A percentile compares a stretch with the other conserved stretches of the same genome.
Evolutionary conservation across 176 grass and related monocot species (phyloP).

Genomic region (Oropetium thomaeum): DNA sequence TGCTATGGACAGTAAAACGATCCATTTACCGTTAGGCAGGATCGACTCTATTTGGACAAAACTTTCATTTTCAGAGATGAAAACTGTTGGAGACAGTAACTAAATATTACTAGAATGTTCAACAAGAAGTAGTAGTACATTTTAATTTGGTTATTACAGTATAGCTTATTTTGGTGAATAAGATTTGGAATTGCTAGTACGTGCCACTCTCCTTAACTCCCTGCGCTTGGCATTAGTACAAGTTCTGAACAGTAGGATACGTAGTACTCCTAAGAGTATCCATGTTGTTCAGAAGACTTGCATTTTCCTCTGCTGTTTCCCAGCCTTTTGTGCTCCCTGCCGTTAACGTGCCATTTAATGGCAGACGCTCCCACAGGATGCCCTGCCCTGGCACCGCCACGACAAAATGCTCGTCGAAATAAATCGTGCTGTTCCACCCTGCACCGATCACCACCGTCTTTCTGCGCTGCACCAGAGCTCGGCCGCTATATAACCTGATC

Average conservation of each 20-base stretch:
- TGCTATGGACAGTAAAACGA: no score
- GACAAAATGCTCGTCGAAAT: conserved; percentile 4
- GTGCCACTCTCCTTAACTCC: neutral
- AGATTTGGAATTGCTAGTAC: neutral
- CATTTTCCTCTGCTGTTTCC: neutral
- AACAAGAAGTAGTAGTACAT: no score
- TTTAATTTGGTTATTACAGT: no score
- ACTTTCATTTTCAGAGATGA: no score
- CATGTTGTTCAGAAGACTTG: neutral
- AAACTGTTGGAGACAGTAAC: no score
- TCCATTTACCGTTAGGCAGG: no score
- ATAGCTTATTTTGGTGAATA: neutral
- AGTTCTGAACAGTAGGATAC: neutral
- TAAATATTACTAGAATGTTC: no score
- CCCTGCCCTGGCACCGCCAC: conserved; percentile 13
- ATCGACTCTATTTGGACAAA: no score
- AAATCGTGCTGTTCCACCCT: conserved; percentile 26
- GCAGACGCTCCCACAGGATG: conserved; percentile 27
- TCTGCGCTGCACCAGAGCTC: neutral
- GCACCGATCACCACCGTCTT: conserved; percentile 18
- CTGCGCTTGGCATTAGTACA: neutral
- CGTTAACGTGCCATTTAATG: conserved; percentile 30
- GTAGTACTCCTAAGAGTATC: neutral
- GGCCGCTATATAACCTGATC: neutral
- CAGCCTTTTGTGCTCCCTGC: conserved; percentile 13